Conservation (phyloP, 2,329 filamentous ascomycete genomes). For the Ciborinia camelliae region DNA sequence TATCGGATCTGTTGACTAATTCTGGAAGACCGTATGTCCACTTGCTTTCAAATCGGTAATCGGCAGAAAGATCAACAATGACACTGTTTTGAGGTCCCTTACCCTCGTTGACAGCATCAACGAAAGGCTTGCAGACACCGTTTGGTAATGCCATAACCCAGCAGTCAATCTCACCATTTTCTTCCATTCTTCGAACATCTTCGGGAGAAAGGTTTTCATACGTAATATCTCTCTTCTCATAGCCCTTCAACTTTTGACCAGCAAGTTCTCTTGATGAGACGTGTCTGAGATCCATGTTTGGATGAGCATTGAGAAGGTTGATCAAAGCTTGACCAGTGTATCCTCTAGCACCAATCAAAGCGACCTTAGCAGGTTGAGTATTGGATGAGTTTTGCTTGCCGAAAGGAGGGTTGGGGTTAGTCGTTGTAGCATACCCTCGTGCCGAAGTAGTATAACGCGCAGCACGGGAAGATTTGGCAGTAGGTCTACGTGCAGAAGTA, state of each 20-base stretch:
- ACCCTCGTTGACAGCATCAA: constrained; percentile 78
- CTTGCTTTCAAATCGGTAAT: constrained; percentile 81
- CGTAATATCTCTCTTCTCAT: constrained; percentile 84
- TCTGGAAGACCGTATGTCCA: constrained; percentile 94
- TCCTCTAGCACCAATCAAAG: constrained; percentile 85
- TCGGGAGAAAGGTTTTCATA: constrained; percentile 90
- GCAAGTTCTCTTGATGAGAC: constrained; percentile 91
- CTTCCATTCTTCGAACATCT: constrained; percentile 80
- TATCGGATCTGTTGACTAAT: constrained; percentile 70
- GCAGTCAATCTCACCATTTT: constrained; percentile 81
- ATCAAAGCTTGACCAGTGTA: constrained; percentile 94
- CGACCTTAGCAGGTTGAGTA: constrained; percentile 72
- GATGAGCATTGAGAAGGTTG: constrained; percentile 80
- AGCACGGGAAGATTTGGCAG: constrained; percentile 26
- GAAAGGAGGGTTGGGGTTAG: constrained; percentile 86
- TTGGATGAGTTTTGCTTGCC: constrained; percentile 87
- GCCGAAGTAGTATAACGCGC: constrained; percentile 27
- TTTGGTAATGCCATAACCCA: constrained; percentile 99
- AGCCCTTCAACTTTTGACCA: constrained; percentile 83
- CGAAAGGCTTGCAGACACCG: constrained; percentile 88
- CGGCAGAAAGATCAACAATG: constrained; percentile 91
- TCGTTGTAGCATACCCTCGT: constrained; percentile 59
- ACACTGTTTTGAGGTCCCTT: constrained; percentile 62
- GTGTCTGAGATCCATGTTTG: constrained; percentile 82
- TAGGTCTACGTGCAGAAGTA: constrained; percentile 49